phyloP scores from a whole-genome alignment of 169 alveolate genomes.

The Theileria orientalis region DNA sequence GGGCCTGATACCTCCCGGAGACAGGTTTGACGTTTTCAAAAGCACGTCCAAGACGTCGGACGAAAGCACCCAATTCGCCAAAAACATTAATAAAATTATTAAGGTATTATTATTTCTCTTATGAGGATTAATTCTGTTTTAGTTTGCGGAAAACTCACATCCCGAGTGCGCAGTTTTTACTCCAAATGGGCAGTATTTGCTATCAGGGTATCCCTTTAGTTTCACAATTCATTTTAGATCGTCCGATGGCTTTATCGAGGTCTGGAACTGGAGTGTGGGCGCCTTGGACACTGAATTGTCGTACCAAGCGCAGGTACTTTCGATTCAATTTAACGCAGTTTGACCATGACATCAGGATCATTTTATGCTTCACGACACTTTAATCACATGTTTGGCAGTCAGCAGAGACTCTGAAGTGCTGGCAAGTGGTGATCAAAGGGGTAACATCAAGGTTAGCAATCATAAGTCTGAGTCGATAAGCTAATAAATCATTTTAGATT shows the following conservation, averaged over 20 bases:
- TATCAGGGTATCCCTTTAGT: constrained; percentile 68
- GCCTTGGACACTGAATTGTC: constrained; percentile 72
- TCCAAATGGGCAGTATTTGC: constrained; percentile 79
- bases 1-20: constrained; percentile 66
- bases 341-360: constrained; percentile 41
- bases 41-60: constrained; percentile 62
- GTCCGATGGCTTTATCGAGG: constrained; percentile 85
- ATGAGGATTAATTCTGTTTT: constrained; percentile 21
- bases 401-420: constrained; percentile 83
- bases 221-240: constrained; percentile 34
- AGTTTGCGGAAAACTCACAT: constrained; percentile 79
- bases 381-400: constrained; percentile 79
- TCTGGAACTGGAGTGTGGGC: constrained; percentile 83
- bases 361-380: constrained; percentile 81
- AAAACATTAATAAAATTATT: constrained; percentile 64
- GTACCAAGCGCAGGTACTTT: constrained; percentile 69
- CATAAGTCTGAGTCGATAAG: constrained; percentile 16
- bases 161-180: constrained; percentile 84
- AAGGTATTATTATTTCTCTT: constrained; percentile 60
- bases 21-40: constrained; percentile 72
- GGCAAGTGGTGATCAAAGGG: constrained; percentile 83
- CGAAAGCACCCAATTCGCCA: constrained; percentile 62
- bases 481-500: constrained; percentile 38
- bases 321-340: neutral
- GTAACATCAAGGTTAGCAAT: constrained; percentile 62